Percentiles rank a stretch among this genome's conserved stretches.
phyloP scores from a whole-genome alignment of 140 eudicot species.

The Bidens hawaiensis region DNA sequence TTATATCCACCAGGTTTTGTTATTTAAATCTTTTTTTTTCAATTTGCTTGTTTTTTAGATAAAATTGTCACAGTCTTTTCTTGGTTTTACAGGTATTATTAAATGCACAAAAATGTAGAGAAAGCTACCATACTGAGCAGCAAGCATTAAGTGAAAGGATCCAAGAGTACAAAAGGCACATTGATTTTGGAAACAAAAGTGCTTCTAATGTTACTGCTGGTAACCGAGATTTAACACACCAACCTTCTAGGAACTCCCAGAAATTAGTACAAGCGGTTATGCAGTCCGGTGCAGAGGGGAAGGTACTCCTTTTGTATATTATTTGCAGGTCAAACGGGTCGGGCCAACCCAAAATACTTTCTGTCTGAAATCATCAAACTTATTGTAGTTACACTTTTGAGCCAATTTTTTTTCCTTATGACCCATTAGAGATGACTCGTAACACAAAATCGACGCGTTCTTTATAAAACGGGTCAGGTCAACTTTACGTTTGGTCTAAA shows the following conservation, averaged over 20 bases:
- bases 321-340: not conserved
- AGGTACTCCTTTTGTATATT: slow-evolving; percentile 46
- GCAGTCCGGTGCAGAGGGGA: slow-evolving; percentile 82
- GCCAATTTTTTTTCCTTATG: not conserved
- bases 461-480: too few relatives aligned
- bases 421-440: not conserved
- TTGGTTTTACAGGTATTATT: slow-evolving; percentile 53
- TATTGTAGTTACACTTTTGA: not conserved
- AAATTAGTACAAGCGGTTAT: slow-evolving; percentile 82
- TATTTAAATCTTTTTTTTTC: not conserved
- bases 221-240: slow-evolving; percentile 37
- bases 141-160: slow-evolving; percentile 69
- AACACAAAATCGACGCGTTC: too few relatives aligned
- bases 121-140: slow-evolving; percentile 63
- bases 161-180: slow-evolving; percentile 70
- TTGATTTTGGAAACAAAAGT: slow-evolving; percentile 55
- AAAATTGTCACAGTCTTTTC: not conserved
- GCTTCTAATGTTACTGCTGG: slow-evolving; percentile 32
- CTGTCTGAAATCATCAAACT: slow-evolving; percentile 5
- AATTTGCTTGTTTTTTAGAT: not conserved
- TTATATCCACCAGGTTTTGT: slow-evolving; percentile 65
- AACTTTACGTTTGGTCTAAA: too few relatives aligned
- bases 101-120: slow-evolving; percentile 64
- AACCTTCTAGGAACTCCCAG: slow-evolving; percentile 53
- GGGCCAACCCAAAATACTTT: not conserved